These are phyloP conservation scores for Vicia villosa DNA, from an alignment of 306 rosid genomes.

Conservation along the genomic window DNA sequence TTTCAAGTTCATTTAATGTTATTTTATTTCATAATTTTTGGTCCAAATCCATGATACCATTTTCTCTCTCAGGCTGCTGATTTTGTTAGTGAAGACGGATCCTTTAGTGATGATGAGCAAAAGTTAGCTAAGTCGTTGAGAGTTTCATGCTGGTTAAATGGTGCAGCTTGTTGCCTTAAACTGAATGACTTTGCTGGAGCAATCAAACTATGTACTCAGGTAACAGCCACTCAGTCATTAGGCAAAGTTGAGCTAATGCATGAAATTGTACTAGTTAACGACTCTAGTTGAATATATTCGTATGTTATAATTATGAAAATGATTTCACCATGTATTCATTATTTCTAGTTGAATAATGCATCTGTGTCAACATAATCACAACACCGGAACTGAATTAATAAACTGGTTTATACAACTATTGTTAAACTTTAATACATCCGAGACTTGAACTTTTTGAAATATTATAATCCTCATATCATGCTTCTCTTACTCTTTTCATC, in stretches of 20 bases:
- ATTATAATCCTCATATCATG: not conserved
- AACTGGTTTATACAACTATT: no score
- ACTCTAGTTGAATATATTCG: no score
- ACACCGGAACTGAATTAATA: no score
- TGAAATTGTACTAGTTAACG: not conserved
- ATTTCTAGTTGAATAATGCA: no score
- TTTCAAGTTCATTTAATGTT: slow-evolving; percentile 7
- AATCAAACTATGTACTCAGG: slow-evolving; percentile 65
- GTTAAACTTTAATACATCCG: no score
- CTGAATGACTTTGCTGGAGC: slow-evolving; percentile 61
- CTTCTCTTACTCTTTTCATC: slow-evolving; percentile 22
- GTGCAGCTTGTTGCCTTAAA: slow-evolving; percentile 76
- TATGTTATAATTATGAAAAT: no score
- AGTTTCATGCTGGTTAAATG: slow-evolving; percentile 71
- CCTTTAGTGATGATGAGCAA: slow-evolving; percentile 52
- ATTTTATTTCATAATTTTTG: not conserved
- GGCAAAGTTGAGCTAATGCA: not conserved
- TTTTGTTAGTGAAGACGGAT: slow-evolving; percentile 57
- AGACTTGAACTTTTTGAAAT: no score
- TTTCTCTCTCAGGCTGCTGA: slow-evolving; percentile 58
- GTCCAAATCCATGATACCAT: slow-evolving; percentile 20
- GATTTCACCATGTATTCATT: no score
- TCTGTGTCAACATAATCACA: no score
- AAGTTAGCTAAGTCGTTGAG: slow-evolving; percentile 51
- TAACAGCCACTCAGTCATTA: slow-evolving; percentile 32